Percentiles rank a stretch among this genome's conserved stretches.
Conservation (phyloP, 306 rosid species). For the Glycine soja region DNA sequence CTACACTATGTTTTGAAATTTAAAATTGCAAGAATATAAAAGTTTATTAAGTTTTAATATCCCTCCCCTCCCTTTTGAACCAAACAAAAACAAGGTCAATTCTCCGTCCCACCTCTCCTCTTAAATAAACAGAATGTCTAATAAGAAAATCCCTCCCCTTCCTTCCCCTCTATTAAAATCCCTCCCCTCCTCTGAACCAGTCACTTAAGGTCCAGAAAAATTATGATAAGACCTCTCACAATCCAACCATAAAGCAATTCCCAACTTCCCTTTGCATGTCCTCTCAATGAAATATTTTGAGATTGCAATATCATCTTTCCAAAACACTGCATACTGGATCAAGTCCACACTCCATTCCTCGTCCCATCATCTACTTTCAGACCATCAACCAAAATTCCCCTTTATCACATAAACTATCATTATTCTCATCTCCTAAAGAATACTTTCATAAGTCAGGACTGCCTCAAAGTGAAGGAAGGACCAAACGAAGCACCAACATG, state of each 20-base stretch:
- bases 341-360: conserved; percentile 18
- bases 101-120: neutral
- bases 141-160: neutral
- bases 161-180: neutral
- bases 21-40: neutral
- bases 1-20: neutral
- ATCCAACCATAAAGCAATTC: neutral
- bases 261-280: conserved; percentile 19
- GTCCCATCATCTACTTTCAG: neutral
- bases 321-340: neutral
- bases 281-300: neutral
- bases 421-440: conserved; percentile 34
- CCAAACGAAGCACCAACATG: neutral
- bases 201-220: neutral
- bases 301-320: conserved; percentile 1
- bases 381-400: conserved; percentile 4
- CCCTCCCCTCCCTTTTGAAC: neutral
- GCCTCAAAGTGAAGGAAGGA: neutral
- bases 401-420: conserved; percentile 28
- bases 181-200: neutral
- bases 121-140: neutral
- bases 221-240: neutral
- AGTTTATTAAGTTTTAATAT: neutral
- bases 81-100: neutral
- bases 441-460: neutral